Conservation (phyloP, 164 flowering plant genomes). For the Piper longum region DNA sequence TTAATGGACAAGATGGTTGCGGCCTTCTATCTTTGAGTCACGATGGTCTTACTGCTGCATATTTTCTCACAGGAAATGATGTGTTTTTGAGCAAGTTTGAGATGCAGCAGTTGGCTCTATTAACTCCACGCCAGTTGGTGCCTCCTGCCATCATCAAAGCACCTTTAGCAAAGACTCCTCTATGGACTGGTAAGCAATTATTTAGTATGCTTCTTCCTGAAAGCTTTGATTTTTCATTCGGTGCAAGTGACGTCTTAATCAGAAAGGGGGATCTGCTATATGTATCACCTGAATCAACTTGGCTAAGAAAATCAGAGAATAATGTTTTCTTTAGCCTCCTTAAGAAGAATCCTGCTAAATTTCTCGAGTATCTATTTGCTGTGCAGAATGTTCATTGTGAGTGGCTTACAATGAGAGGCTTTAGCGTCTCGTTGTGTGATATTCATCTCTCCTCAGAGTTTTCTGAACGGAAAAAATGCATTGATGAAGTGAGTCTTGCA, state of each 20-base stretch:
- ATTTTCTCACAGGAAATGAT: constrained; percentile 39
- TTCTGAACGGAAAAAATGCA: constrained; percentile 34
- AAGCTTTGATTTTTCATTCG: constrained; percentile 30
- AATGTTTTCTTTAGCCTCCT: constrained; percentile 40
- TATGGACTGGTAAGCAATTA: constrained; percentile 74
- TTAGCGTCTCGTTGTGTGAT: constrained; percentile 71
- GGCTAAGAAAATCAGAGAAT: constrained; percentile 45
- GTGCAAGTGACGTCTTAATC: constrained; percentile 27
- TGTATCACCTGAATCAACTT: constrained; percentile 34
- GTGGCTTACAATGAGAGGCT: constrained; percentile 65
- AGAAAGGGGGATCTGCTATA: constrained; percentile 43
- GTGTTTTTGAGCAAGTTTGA: constrained; percentile 27
- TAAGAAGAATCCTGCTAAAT: constrained; percentile 16
- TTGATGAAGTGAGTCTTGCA: constrained; percentile 52
- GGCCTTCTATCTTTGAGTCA: constrained; percentile 63
- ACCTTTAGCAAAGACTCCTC: constrained; percentile 10
- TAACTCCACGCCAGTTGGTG: constrained; percentile 19
- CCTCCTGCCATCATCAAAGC: constrained; percentile 44
- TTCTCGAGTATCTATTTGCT: constrained; percentile 35
- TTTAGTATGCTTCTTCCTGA: constrained; percentile 65
- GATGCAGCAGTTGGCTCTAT: constrained; percentile 78
- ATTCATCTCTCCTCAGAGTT: constrained; percentile 45
- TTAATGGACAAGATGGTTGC: constrained; percentile 65
- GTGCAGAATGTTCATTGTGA: constrained; percentile 74
- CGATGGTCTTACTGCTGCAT: constrained; percentile 71